Evolutionary conservation across 1,284 basidiomycete genomes (phyloP).

Genomic region (Apiotrichum mycotoxinovorans): DNA sequence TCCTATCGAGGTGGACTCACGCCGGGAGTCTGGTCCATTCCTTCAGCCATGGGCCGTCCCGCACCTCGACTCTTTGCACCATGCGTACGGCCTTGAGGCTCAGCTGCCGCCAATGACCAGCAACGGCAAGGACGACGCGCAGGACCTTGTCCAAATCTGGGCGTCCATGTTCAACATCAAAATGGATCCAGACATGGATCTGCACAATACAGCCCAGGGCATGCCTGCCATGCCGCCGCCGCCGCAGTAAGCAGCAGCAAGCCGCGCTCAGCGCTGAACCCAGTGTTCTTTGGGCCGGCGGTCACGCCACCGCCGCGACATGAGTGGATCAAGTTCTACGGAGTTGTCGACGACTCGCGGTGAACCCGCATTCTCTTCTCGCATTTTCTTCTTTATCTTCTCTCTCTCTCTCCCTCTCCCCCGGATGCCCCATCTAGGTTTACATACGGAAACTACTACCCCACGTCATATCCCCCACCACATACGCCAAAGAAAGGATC

Average conservation of each 20-base stretch:
- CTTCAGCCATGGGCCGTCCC: conserved; percentile 18
- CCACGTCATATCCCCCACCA: too few relatives aligned
- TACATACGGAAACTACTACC: too few relatives aligned
- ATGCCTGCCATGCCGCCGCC: not conserved
- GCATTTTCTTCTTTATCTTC: too few relatives aligned
- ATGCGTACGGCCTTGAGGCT: conserved; percentile 7
- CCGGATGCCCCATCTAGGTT: too few relatives aligned
- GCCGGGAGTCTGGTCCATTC: conserved; percentile 15
- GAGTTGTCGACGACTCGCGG: not conserved
- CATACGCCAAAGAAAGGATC: too few relatives aligned
- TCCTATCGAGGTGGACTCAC: conserved; percentile 2
- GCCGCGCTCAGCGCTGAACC: not conserved
- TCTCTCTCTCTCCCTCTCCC: too few relatives aligned
- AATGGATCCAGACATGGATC: conserved; percentile 23
- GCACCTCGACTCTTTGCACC: conserved; percentile 3
- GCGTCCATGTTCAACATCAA: conserved; percentile 47
- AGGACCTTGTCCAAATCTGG: conserved; percentile 33
- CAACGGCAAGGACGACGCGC: not conserved
- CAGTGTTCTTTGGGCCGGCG: not conserved
- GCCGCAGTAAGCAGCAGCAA: not conserved
- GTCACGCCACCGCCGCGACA: not conserved
- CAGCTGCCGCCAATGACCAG: conserved; percentile 28
- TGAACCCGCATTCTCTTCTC: too few relatives aligned
- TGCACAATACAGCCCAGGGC: not conserved
- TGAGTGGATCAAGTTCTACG: too few relatives aligned